Base-by-base conservation (phyloP, 306 rosid species). In the Rosa chinensis region DNA sequence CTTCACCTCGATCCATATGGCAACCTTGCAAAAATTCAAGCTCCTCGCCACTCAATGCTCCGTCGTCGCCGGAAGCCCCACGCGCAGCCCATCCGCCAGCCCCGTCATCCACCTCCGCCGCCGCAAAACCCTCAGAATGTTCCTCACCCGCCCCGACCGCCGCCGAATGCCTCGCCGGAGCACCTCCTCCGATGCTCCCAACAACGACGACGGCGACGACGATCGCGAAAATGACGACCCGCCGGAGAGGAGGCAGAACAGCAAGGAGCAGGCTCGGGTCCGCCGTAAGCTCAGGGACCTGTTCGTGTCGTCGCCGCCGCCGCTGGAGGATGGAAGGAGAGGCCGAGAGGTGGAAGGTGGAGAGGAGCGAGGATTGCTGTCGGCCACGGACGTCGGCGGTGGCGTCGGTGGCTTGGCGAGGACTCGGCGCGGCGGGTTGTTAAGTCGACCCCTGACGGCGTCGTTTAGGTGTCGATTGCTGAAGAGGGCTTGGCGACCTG, bases 61-160 rank as follows among this genome's bases (percentile, higher is more conserved):
- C 68, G 89, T 92, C 66, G 89, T 92, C 77, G 88, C 97, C 76
- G 85, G 81, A 49, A 90, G 97, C 73, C 92, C 96, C 20, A 81
- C 96, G 0, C 83, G 80, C 2, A 93, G 96, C 85, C 97, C 94
- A 3, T 74, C 90, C 14, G 85, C 90, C 7, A 91, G 97, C 75
- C 97, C 97, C 2, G 94, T 92, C 44, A 84, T 94, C 84, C 97
- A 89, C 52, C 90, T 94, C 80, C 98, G 98, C 86, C 92, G 92
- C 53, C 94, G 89, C 17, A 88, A 86, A 61, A 93, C 97, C 16
- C 88, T 93, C 25, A 82, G 94, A 13, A 91, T 89, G 92, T 87
- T 93, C 76, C 94, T 91, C 81, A 70, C 75, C 69, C 92, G 92
- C 17, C 76, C 85, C 52, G 89, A 92, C 73, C 92, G 87, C 48